Evolutionary conservation across 1,284 basidiomycete species (phyloP).

Genomic region (Omphalotus olearius): DNA sequence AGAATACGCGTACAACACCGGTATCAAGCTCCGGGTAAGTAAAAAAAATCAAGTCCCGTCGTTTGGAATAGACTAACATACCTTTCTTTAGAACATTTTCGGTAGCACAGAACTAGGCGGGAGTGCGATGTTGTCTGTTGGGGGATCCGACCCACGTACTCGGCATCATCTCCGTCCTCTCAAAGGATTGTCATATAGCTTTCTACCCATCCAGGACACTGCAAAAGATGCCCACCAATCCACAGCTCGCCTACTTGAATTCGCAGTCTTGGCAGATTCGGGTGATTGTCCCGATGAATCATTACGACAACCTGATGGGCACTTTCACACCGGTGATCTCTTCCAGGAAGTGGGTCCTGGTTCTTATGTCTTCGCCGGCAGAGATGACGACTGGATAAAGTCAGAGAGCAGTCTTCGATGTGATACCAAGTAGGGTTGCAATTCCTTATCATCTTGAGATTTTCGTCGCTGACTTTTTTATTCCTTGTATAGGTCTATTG

Average conservation of each 20-base stretch:
- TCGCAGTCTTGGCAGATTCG: slow-evolving; percentile 46
- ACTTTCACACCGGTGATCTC: slow-evolving; percentile 59
- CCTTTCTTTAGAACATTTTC: slow-evolving; percentile 51
- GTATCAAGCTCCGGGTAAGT: slow-evolving; percentile 52
- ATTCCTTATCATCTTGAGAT: background rate
- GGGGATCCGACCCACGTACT: slow-evolving; percentile 39
- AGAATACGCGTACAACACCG: slow-evolving; percentile 53
- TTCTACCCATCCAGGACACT: slow-evolving; percentile 44
- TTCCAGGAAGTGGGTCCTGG: slow-evolving; percentile 48
- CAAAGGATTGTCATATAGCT: slow-evolving; percentile 55
- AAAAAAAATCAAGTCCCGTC: background rate
- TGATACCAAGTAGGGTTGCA: slow-evolving; percentile 47
- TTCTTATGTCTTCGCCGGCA: slow-evolving; percentile 46
- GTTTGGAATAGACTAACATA: background rate
- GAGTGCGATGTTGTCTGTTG: slow-evolving; percentile 53
- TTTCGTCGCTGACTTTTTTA: background rate
- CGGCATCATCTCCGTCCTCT: slow-evolving; percentile 38
- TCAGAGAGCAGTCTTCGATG: slow-evolving; percentile 50
- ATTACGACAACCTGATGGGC: slow-evolving; percentile 44
- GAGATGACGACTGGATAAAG: slow-evolving; percentile 64
- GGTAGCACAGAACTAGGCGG: slow-evolving; percentile 66
- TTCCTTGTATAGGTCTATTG: slow-evolving; percentile 44
- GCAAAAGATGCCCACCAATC: slow-evolving; percentile 25
- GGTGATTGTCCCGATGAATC: slow-evolving; percentile 48
- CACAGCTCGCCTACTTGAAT: slow-evolving; percentile 39